Conservation (phyloP, 768 basidiomycete genomes). For the Pholiota conissans region DNA sequence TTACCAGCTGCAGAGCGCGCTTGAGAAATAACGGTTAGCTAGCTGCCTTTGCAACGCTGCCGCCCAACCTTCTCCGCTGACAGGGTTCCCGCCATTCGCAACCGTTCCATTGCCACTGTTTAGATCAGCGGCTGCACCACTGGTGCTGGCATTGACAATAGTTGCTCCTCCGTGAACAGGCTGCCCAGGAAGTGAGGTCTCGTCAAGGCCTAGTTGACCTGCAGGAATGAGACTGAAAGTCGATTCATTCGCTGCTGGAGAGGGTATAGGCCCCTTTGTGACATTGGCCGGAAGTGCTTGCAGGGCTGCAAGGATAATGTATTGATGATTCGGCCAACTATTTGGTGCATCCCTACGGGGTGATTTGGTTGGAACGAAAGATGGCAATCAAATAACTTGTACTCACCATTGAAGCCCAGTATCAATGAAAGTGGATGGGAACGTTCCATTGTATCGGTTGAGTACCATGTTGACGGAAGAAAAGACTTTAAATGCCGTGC, state of each 20-base stretch:
- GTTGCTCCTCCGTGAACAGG: conserved; percentile 36
- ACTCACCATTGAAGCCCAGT: conserved; percentile 79
- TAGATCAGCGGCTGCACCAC: conserved; percentile 60
- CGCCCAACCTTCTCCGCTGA: conserved; percentile 63
- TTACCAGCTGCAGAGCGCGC: conserved; percentile 88
- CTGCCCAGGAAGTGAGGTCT: conserved; percentile 72
- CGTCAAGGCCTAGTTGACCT: conserved; percentile 81
- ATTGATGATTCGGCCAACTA: conserved; percentile 84
- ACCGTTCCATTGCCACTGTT: conserved; percentile 56
- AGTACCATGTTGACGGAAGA: conserved; percentile 74
- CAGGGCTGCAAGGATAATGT: conserved; percentile 79
- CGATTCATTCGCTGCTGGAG: conserved; percentile 48
- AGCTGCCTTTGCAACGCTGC: conserved; percentile 64
- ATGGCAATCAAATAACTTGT: not conserved
- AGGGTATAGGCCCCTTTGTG: conserved; percentile 54
- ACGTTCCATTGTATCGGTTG: conserved; percentile 85
- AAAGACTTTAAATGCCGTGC: conserved; percentile 72
- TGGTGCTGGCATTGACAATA: conserved; percentile 44
- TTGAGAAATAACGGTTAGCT: conserved; percentile 83
- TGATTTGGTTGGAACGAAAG: not conserved
- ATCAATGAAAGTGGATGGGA: conserved; percentile 76
- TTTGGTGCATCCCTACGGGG: conserved; percentile 77
- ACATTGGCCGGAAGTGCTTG: conserved; percentile 72
- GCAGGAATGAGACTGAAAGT: conserved; percentile 69
- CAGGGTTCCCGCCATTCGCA: conserved; percentile 66